Base-by-base conservation (phyloP, 2,329 filamentous ascomycete species). In the Emmonsiellopsis sp. region DNA sequence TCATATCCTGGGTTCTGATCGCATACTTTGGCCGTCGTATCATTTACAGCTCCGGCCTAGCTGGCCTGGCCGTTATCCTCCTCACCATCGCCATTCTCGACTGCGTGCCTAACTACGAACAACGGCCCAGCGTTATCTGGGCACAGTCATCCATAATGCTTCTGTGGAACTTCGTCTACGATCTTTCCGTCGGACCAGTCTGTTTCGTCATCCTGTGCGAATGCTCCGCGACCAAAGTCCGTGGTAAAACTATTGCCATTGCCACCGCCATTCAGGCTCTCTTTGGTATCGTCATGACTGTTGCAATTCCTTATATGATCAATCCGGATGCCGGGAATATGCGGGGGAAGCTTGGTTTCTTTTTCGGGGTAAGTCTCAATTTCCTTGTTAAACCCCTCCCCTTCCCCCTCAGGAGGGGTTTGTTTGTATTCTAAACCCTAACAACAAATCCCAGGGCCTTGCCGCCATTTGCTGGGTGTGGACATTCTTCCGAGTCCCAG, bases 171-270 rank as follows among this genome's bases (percentile, higher is more conserved):
- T 66, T 72, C 52, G 61, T 71, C 6, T 74, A 73, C 56, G 65
- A 68, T 37, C 51, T 68, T 36, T 73, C 69, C 0, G 66, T 74
- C 49, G 72, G 72, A 1, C 65, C 70, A 7, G 62, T 73, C 44
- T 68, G 67, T 42, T 79, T 78, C 36, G 71, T 72, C 36, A 67
- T 76, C 42, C 68, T 75, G 1, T 74, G 74, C 4, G 76, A 77
- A 59, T 76, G 62, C n/a, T 71, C 66, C 0, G 73, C 71, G 0
- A 66, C 75, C 2, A 60, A 60, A 2, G 62, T 75, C 2, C 66
- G 72, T 0, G 73, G 73, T 54, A 73, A 73, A 44, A 79, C 76
- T n/a, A 76, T 63, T 52, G 63, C 64, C 33, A 60, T 74, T 14
- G 68, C 71, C 7, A 72, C 68, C 1, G 67, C 67, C 2, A 67